phyloP scores from a whole-genome alignment of 2,329 filamentous ascomycete species.

The Sporothrix phasma region DNA sequence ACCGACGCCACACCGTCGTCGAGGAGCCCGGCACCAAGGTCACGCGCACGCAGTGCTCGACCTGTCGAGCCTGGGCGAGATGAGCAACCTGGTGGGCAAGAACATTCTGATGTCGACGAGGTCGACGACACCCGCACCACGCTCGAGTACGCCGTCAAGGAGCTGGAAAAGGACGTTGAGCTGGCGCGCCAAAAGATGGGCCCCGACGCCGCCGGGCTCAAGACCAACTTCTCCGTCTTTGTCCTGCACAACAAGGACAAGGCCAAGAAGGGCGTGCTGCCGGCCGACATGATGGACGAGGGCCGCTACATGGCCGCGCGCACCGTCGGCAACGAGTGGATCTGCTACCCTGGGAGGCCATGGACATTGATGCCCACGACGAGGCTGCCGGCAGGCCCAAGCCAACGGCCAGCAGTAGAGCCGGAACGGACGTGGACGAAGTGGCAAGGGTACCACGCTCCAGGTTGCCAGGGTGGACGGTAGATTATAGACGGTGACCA shows the following conservation, averaged over 20 bases:
- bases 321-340: constrained; percentile 92
- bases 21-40: constrained; percentile 87
- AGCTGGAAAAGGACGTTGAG: constrained; percentile 91
- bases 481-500: no score
- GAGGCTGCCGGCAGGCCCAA: constrained; percentile 44
- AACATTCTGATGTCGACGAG: constrained; percentile 90
- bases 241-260: constrained; percentile 99
- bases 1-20: constrained; percentile 41
- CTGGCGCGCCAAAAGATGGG: constrained; percentile 64
- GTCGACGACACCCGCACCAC: constrained; percentile 93
- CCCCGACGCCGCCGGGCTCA: constrained; percentile 46
- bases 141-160: constrained; percentile 84
- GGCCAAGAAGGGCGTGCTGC: constrained; percentile 79
- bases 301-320: constrained; percentile 73
- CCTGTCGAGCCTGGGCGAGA: constrained; percentile 67
- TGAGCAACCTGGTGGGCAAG: constrained; percentile 84
- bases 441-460: background rate
- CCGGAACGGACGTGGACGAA: background rate
- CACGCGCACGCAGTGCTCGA: constrained; percentile 96
- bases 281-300: constrained; percentile 62
- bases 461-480: no score
- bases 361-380: constrained; percentile 89
- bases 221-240: constrained; percentile 90
- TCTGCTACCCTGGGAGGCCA: constrained; percentile 99
- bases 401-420: constrained; percentile 10